phyloP scores from a whole-genome alignment of 2,329 filamentous ascomycete genomes.

The Diaporthe velutina region DNA sequence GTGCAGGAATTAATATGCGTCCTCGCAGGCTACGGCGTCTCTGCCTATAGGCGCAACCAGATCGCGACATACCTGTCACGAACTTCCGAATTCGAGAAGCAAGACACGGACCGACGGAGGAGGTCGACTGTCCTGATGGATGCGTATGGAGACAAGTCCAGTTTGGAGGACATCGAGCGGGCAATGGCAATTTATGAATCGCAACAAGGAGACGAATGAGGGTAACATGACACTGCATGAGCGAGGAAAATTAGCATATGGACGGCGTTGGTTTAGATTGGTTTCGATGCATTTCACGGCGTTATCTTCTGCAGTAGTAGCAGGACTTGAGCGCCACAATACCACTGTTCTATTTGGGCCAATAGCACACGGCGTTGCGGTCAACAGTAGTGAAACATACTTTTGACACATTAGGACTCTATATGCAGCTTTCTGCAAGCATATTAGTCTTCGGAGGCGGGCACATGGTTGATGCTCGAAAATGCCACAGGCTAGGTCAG shows the following conservation, averaged over 20 bases:
- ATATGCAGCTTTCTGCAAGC: neutral
- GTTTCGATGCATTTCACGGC: constrained; percentile 12
- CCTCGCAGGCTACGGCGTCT: constrained; percentile 38
- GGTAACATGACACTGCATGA: too few species aligned
- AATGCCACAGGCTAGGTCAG: too few species aligned
- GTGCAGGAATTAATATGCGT: constrained; percentile 39
- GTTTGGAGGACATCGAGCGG: constrained; percentile 61
- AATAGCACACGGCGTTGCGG: neutral
- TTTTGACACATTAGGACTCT: too few species aligned
- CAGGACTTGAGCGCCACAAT: neutral
- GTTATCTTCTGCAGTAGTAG: neutral
- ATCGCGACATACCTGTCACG: constrained; percentile 30
- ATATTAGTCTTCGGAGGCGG: too few species aligned
- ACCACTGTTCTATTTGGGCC: neutral
- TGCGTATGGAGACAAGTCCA: constrained; percentile 64
- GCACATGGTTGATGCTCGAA: too few species aligned
- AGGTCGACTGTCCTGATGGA: constrained; percentile 59
- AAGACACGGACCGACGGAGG: constrained; percentile 42
- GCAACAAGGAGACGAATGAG: constrained; percentile 30
- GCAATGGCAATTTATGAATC: constrained; percentile 61
- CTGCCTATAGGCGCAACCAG: constrained; percentile 36
- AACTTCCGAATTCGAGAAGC: constrained; percentile 22
- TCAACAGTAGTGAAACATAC: neutral
- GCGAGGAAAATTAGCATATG: neutral
- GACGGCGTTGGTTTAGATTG: neutral